Base-by-base conservation (phyloP, 352 stramenopile genomes). In the Globisporangium rhizosaccharum region DNA sequence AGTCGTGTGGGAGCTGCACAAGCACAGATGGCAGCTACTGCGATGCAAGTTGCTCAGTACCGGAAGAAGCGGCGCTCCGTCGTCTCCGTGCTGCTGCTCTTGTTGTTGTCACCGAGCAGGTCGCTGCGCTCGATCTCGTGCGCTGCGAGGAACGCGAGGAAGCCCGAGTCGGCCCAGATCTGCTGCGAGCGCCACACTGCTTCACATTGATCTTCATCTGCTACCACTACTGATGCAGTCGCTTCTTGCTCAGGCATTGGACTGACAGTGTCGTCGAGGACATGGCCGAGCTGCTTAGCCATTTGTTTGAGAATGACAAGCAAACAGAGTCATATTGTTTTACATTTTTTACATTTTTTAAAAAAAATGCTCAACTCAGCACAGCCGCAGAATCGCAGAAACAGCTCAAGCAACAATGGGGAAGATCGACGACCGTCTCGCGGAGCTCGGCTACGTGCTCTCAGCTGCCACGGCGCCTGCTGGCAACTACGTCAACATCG, bases 381-480 rank as follows among this genome's bases (percentile, higher is more conserved):
- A 6, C 11, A 46, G 15, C 41, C 12, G 17, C 41, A n/a, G 2
- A 15, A 15, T 46, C 23, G 4, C 20, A 36, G 1, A 17, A 37
- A 9, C 48, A 17, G 41, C 25, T 10, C 23, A 26, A 41, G 4
- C 3, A 47, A 51, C 8, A 46, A 78, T 75, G 70, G 68, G 65
- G 56, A 63, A 78, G 59, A 80, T 82, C 28, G 74, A 96, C 26
- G 65, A 68, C 42, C 79, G 81, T 39, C 68, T 96, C 53, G 70
- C 75, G 33, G 67, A 89, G 44, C 73, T 95, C 25, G 86, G 87
- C 50, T 78, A 88, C 57, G 66, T 57, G 54, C 72, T 96, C 26
- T 86, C 88, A 41, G 57, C 63, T n/a, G 65, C 80, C 18, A 72
- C 78, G 53, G 55, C 69, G 25, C 83, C 87, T 50, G 90, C 88